Evolutionary conservation across 208 protist genomes (phyloP).

Genomic region (Trypanosoma rangeli): DNA sequence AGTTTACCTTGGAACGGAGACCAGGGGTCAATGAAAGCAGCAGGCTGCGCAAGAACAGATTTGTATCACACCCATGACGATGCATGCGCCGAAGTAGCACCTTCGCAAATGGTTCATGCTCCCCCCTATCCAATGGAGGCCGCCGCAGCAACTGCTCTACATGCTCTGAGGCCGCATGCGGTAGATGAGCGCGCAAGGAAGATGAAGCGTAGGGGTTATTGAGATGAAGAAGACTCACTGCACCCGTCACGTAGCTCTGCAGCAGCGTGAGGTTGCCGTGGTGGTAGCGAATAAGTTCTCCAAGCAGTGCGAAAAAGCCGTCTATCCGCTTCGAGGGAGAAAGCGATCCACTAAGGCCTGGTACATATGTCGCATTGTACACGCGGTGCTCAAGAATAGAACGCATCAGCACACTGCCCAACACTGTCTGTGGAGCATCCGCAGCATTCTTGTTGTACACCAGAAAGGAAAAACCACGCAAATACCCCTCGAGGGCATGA

Average conservation of each 20-base stretch:
- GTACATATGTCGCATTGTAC: constrained; percentile 77
- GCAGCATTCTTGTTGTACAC: constrained; percentile 8
- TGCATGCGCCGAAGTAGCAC: constrained; percentile 67
- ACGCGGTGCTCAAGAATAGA: constrained; percentile 60
- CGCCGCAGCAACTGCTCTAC: constrained; percentile 42
- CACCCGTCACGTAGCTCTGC: constrained; percentile 44
- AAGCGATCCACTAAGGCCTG: constrained; percentile 56
- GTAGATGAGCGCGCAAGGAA: constrained; percentile 18
- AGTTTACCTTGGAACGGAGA: constrained; percentile 67
- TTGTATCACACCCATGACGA: constrained; percentile 49
- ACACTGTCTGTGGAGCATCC: constrained; percentile 35
- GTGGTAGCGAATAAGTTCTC: constrained; percentile 75
- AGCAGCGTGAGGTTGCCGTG: constrained; percentile 49
- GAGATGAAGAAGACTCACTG: constrained; percentile 37
- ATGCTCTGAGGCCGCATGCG: constrained; percentile 27
- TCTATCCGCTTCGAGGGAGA: constrained; percentile 52
- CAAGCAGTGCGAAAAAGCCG: constrained; percentile 53
- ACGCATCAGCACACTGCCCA: constrained; percentile 49
- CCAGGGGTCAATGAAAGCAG: constrained; percentile 73
- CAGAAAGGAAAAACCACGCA: constrained; percentile 63
- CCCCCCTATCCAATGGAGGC: constrained; percentile 65
- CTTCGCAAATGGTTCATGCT: constrained; percentile 68
- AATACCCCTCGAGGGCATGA: constrained; percentile 61
- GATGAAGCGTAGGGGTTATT: constrained; percentile 33
- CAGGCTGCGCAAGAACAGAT: constrained; percentile 64